phyloP scores from a whole-genome alignment of 495 filamentous ascomycete species.

The Sphaerosporella brunnea region DNA sequence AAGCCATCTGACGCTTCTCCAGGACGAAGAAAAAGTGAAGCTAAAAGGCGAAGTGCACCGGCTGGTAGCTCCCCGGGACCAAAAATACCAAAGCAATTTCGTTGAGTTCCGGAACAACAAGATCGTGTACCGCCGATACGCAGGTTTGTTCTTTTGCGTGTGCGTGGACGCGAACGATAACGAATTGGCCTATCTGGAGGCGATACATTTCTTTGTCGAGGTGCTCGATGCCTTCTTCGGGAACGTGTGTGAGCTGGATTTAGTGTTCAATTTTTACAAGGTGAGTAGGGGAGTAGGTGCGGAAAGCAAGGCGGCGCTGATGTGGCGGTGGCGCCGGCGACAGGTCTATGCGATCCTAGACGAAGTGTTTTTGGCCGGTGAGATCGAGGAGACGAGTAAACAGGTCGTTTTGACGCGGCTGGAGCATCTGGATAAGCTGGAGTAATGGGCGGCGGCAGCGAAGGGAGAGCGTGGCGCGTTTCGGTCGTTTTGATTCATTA shows the following conservation, averaged over 20 bases:
- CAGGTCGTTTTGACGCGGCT: constrained; percentile 88
- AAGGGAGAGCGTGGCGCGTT: neutral
- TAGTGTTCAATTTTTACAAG: constrained; percentile 97
- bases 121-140: constrained; percentile 91
- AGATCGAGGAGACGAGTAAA: constrained; percentile 96
- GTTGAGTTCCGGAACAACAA: constrained; percentile 87
- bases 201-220: constrained; percentile 98
- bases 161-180: constrained; percentile 99
- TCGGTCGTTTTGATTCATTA: neutral
- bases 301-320: neutral
- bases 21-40: constrained; percentile 27
- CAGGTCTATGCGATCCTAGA: constrained; percentile 89
- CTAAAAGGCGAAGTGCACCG: constrained; percentile 49
- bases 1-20: neutral
- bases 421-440: constrained; percentile 92
- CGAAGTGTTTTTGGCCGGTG: constrained; percentile 89
- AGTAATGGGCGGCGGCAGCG: constrained; percentile 36
- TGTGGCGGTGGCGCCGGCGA: constrained; percentile 23
- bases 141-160: constrained; percentile 94
- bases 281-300: constrained; percentile 28
- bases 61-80: constrained; percentile 88
- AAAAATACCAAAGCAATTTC: constrained; percentile 99
- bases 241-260: constrained; percentile 95
- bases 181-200: constrained; percentile 90
- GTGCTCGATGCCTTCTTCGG: constrained; percentile 96